Evolutionary conservation across 352 stramenopile species (phyloP), one percentile per base, ranked within the genome.

Genomic region (Globisporangium apiculatum): DNA sequence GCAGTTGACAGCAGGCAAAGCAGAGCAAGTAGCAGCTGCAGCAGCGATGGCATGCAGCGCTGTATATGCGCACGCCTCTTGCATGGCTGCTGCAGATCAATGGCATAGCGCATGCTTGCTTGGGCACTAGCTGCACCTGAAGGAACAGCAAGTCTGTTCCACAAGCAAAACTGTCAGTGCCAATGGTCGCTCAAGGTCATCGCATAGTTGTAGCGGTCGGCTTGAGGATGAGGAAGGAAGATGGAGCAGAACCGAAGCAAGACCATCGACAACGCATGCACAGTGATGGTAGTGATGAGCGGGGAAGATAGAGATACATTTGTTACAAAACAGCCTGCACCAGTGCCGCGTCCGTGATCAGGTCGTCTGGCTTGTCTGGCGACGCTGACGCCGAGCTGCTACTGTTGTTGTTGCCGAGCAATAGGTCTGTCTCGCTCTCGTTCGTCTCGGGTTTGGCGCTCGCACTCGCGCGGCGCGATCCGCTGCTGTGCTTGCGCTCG

Each of bases 401-500:
- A 36, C 61, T 79, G 66, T 77, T 85, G 68, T 85, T 83, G 59
- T 85, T 83, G 49, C 69, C 77, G 10, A 59, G 58, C 14, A 67
- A 46, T 7, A 72, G 62, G 10, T 74, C 62, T 10, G 17, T 46
- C 18, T 75, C 65, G 36, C 54, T 55, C 35, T 55, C 35, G 5
- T 4, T 53, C 17, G 38, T 51, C 48, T 58, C 58, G 18, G 59
- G 52, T 31, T 65, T 58, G n/a, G 24, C 50, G 31, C 10, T 37
- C 15, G 7, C 53, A 15, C 17, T 49, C 18, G 15, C 36, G n/a
- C 2, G 53, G 43, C n/a, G 56, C 52, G 57, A 53, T 11, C 65
- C 67, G 10, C 51, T 68, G 31, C 49, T 58, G 56, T 90, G 76
- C 59, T 86, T 88, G 9, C 64, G 75, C 46, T 75, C 66, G 37